Conservation (phyloP, 768 basidiomycete genomes). For the Nidularia pulvinata region DNA sequence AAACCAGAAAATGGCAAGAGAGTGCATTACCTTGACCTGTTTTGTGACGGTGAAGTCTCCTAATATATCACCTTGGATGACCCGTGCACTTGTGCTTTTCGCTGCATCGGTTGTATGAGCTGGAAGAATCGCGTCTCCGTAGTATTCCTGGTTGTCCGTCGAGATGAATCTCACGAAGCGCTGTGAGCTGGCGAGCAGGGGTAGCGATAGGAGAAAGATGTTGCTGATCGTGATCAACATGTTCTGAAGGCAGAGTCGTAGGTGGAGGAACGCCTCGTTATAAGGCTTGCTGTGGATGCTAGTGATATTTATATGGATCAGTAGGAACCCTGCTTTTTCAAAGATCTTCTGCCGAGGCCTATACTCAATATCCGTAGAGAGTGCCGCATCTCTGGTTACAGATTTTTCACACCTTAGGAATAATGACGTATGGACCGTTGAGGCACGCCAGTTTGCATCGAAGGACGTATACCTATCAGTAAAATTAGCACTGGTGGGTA, state of each 20-base stretch:
- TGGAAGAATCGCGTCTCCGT: conserved; percentile 34
- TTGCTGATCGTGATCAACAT: not conserved
- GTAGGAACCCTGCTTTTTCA: no score
- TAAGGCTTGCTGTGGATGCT: no score
- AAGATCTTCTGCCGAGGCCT: no score
- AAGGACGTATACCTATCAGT: no score
- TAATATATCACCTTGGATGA: conserved; percentile 32
- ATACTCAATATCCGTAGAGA: no score
- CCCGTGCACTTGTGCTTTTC: conserved; percentile 24
- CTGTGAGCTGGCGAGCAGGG: conserved; percentile 20
- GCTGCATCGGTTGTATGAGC: conserved; percentile 25
- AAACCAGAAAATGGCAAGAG: not conserved
- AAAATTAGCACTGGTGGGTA: no score
- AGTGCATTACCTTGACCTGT: conserved; percentile 24
- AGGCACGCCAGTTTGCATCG: no score
- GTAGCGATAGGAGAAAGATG: conserved; percentile 7
- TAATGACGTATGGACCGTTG: no score
- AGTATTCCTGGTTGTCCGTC: conserved; percentile 30
- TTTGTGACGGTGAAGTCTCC: conserved; percentile 31
- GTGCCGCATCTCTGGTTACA: no score
- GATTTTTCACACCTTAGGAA: no score
- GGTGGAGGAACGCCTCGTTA: no score
- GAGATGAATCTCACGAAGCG: conserved; percentile 38
- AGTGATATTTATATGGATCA: no score
- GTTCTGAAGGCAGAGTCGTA: not conserved